phyloP scores from a whole-genome alignment of 2,329 filamentous ascomycete genomes.

The Didymella glomerata region DNA sequence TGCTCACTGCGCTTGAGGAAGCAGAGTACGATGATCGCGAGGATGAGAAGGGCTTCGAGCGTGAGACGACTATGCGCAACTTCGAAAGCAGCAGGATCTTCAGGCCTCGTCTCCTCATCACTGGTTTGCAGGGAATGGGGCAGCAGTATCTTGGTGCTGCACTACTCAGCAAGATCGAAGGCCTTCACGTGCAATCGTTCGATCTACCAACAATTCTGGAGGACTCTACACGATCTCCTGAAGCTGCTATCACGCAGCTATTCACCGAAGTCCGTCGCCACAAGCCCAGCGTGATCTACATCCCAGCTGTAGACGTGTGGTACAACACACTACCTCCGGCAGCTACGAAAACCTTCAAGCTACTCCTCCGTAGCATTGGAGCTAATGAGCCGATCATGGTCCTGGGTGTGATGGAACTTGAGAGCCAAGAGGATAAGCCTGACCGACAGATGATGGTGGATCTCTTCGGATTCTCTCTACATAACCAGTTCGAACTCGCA shows the following conservation, averaged over 20 bases:
- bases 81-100: conserved; percentile 91
- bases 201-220: conserved; percentile 87
- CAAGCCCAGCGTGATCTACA: conserved; percentile 94
- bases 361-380: conserved; percentile 81
- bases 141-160: conserved; percentile 89
- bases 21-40: conserved; percentile 91
- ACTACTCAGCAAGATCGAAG: conserved; percentile 88
- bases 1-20: conserved; percentile 88
- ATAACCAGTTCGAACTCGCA: conserved; percentile 75
- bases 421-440: conserved; percentile 64
- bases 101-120: conserved; percentile 84
- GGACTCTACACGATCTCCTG: conserved; percentile 80
- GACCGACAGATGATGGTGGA: conserved; percentile 72
- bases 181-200: conserved; percentile 92
- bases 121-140: conserved; percentile 87
- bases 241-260: conserved; percentile 87
- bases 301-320: conserved; percentile 91
- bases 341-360: conserved; percentile 80
- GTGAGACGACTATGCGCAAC: conserved; percentile 74
- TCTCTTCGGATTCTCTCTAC: conserved; percentile 84
- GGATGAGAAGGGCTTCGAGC: conserved; percentile 81
- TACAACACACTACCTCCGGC: conserved; percentile 72
- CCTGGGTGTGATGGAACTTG: conserved; percentile 81
- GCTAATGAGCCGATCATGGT: conserved; percentile 90
- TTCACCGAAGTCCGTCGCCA: conserved; percentile 94